Conservation (phyloP, 495 filamentous ascomycete genomes). For the Daldinia bambusicola region DNA sequence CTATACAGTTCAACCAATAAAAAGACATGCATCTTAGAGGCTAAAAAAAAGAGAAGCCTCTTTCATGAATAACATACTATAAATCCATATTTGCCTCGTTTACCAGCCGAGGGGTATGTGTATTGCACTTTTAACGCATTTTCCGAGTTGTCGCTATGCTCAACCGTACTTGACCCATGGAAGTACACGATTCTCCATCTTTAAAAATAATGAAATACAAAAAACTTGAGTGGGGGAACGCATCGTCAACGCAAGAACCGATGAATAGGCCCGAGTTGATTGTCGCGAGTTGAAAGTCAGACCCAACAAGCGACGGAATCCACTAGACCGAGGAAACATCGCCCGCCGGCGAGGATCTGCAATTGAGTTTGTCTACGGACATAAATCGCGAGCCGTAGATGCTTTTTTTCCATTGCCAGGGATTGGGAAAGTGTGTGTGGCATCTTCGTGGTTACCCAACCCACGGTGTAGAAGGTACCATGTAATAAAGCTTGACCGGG, state of each 20-base stretch:
- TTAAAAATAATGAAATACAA: constrained; percentile 33
- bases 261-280: constrained; percentile 44
- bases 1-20: too few relatives aligned
- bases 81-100: too few relatives aligned
- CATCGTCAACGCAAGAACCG: constrained; percentile 40
- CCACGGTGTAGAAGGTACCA: constrained; percentile 27
- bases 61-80: too few relatives aligned
- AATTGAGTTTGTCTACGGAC: constrained; percentile 16
- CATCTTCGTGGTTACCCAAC: constrained; percentile 39
- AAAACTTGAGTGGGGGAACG: constrained; percentile 32
- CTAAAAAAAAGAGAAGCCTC: too few relatives aligned
- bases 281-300: constrained; percentile 32
- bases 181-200: constrained; percentile 27
- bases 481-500: background rate
- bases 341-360: constrained; percentile 35
- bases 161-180: too few relatives aligned
- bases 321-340: constrained; percentile 35
- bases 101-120: too few relatives aligned
- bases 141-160: too few relatives aligned
- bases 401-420: constrained; percentile 14
- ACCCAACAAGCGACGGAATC: constrained; percentile 40
- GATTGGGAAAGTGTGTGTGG: constrained; percentile 22
- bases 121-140: too few relatives aligned
- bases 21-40: too few relatives aligned
- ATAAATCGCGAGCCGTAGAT: constrained; percentile 16